phyloP scores from a whole-genome alignment of 352 stramenopile genomes.

The Pythium sp. region DNA sequence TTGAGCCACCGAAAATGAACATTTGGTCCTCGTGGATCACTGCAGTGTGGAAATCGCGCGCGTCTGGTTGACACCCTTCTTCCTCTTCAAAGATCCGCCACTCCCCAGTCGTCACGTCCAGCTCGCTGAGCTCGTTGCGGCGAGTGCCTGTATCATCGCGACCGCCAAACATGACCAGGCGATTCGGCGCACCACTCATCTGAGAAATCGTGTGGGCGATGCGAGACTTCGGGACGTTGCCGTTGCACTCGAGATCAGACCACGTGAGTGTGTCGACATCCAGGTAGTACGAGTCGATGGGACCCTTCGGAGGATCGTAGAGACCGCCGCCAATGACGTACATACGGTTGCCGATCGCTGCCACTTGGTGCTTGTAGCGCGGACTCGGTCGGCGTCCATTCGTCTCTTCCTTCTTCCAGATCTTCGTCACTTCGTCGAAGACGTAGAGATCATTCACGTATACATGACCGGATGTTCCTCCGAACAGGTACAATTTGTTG shows the following conservation, averaged over 20 bases:
- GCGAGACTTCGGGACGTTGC: constrained; percentile 63
- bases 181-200: constrained; percentile 36
- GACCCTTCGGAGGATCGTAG: constrained; percentile 78
- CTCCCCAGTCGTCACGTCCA: constrained; percentile 57
- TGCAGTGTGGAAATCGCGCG: constrained; percentile 79
- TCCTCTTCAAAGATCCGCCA: constrained; percentile 65
- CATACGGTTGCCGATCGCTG: constrained; percentile 64
- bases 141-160: constrained; percentile 66
- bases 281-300: constrained; percentile 76
- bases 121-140: constrained; percentile 69
- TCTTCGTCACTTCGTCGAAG: constrained; percentile 69
- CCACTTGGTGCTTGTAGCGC: constrained; percentile 83
- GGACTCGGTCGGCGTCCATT: constrained; percentile 58
- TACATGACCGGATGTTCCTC: constrained; percentile 72
- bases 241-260: constrained; percentile 56
- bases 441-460: constrained; percentile 87
- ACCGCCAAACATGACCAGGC: constrained; percentile 79
- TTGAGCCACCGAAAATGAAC: constrained; percentile 82
- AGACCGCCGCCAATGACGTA: constrained; percentile 78
- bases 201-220: constrained; percentile 80
- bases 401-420: constrained; percentile 73
- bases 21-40: constrained; percentile 73
- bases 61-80: constrained; percentile 62
- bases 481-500: constrained; percentile 82
- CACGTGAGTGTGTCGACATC: constrained; percentile 72